Conservation (phyloP, 305 asterid genomes). For the Nicotiana rustica region DNA sequence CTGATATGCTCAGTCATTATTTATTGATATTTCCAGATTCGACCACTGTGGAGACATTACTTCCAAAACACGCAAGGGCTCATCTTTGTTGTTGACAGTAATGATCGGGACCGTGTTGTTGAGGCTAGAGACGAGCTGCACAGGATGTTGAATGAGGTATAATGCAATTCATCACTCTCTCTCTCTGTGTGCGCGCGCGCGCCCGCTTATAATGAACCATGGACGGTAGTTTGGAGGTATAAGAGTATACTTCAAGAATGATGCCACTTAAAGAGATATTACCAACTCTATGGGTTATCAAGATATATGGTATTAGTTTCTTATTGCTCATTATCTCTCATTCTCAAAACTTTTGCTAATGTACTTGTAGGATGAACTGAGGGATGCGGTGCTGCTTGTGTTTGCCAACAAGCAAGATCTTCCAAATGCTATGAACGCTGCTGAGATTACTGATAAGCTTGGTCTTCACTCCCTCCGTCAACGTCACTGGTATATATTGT, state of each 20-base stretch:
- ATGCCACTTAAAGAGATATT: too few relatives aligned
- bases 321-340: neutral
- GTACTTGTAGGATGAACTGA: conserved; percentile 65
- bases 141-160: conserved; percentile 86
- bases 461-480: conserved; percentile 73
- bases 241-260: too few relatives aligned
- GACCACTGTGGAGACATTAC: conserved; percentile 91
- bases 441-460: conserved; percentile 90
- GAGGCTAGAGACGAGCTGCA: conserved; percentile 94
- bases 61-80: conserved; percentile 88
- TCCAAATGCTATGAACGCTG: conserved; percentile 95
- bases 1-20: neutral
- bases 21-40: conserved; percentile 50
- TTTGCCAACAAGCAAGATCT: conserved; percentile 95
- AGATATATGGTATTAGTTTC: neutral
- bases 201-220: too few relatives aligned
- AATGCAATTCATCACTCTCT: neutral
- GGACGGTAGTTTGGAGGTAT: too few relatives aligned
- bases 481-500: conserved; percentile 59
- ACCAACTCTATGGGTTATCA: neutral
- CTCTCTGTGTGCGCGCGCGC: neutral
- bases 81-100: conserved; percentile 84
- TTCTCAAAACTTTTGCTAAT: neutral
- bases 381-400: conserved; percentile 85
- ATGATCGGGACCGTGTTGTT: conserved; percentile 87